Base-by-base conservation (phyloP, 805 yeast genomes). In the Candida parachauliodes region DNA sequence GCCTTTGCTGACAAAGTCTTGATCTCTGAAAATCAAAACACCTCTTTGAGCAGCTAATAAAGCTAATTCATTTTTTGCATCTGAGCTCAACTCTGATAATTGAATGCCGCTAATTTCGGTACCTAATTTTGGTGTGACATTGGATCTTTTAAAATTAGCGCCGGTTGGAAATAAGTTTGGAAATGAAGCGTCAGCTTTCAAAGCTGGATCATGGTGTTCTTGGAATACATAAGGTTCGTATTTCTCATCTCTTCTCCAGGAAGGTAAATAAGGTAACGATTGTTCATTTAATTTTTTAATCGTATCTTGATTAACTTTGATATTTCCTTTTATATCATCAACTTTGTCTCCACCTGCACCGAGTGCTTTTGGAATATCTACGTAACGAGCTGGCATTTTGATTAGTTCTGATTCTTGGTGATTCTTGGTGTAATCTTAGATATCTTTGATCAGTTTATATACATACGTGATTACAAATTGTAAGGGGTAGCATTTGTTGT, bases 81-180 rank as follows among this genome's bases (percentile, higher is more conserved):
- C 60, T 34, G 69, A 71, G 39, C 63, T 54, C 45, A 82, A 68
- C 27, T 66, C 54, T 12, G 82, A 73, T 34, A 82, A 60, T 49
- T 80, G 86, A 28, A 82, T 52, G 29, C 81, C 81, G 12, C 56
- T 58, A 23, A 83, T 62, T 47, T 79, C 87, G 12, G 81, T 67
- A n/a, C 93, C 94, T 38, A 84, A 63, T 51, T 76, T 81, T 24
- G 91, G 91, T 2, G 85, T 75, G 30, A 83, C 55, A 14, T 47
- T 48, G 43, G 70, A 70, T 27, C 50, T 54, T 21, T 57, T 43
- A 16, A 49, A 48, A 16, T 57, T 55, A 3, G 27, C 60, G 26
- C 17, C 36, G 38, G 52, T 37, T 9, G 74, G 72, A 41, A 79
- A 69, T 39, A 82, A 64, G 48, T 70, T 71, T 19, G 70, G 68